phyloP scores from a whole-genome alignment of 768 basidiomycete genomes.

The Auricularia sp. region DNA sequence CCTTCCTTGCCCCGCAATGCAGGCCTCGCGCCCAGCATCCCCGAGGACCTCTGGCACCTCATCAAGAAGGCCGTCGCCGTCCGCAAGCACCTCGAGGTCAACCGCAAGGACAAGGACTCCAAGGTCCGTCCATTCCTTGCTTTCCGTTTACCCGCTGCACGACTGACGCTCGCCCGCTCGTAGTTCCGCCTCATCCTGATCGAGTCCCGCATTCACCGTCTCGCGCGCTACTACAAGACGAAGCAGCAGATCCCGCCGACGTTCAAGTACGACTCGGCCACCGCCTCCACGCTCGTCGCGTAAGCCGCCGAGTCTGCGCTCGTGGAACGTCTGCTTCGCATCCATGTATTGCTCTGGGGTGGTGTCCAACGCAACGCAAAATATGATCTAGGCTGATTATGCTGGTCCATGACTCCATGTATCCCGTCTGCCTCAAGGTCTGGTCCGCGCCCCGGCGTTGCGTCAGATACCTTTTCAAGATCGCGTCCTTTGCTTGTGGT shows the following conservation, averaged over 20 bases:
- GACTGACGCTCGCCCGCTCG: not conserved
- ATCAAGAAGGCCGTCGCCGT: slow-evolving; percentile 99
- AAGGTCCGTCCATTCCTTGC: not conserved
- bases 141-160: not conserved
- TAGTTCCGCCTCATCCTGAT: slow-evolving; percentile 88
- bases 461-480: too few relatives aligned
- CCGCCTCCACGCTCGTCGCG: slow-evolving; percentile 85
- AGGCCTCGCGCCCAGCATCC: slow-evolving; percentile 96
- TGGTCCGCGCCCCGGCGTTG: too few relatives aligned
- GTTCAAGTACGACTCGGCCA: slow-evolving; percentile 96
- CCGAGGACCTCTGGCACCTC: slow-evolving; percentile 98
- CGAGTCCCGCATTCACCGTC: slow-evolving; percentile 96
- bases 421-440: too few relatives aligned
- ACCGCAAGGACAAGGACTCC: slow-evolving; percentile 88
- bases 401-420: too few relatives aligned
- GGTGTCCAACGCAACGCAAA: too few relatives aligned
- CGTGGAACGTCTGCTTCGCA: too few relatives aligned
- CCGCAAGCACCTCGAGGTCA: slow-evolving; percentile 95
- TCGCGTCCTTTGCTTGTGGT: too few relatives aligned
- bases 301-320: slow-evolving; percentile 24
- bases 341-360: too few relatives aligned
- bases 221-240: slow-evolving; percentile 97
- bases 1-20: not conserved
- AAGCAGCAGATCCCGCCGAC: slow-evolving; percentile 96
- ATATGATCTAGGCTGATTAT: too few relatives aligned